Base-by-base conservation (phyloP, 2,329 filamentous ascomycete species). In the Elsinoe necatrix region DNA sequence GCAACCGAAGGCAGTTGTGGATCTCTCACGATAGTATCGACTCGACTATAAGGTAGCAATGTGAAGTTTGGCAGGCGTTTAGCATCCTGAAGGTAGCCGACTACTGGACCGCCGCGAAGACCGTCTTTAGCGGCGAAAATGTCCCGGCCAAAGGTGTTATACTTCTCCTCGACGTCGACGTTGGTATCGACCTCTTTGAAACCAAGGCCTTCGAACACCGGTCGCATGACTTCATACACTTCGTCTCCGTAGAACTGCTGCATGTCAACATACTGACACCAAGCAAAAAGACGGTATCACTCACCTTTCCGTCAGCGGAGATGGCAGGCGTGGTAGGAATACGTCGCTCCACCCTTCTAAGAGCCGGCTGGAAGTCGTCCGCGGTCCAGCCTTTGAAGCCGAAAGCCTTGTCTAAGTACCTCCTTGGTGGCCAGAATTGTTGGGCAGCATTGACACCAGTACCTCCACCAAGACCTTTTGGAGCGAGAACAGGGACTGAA, bases 21-120 rank as follows among this genome's bases (percentile, higher is more conserved):
- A 70, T 62, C 29, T 9, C 48, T 16, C n/a, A 52, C 18, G 14
- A 52, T 35, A n/a, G 48, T 20, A 14, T 52, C 48, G 18, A 77
- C 77, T 31, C 67, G 69, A 11, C 71, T 71, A 9, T 73, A 71
- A 0, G 68, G 75, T 62, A 72, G 67, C 1, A 81, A 62, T 54
- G 66, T 66, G 67, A 79, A 78, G 58, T 77, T 76, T 2, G 42
- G 52, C 21, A 69, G 67, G 11, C 65, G 57, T 14, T 75, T 62
- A 0, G 77, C 76, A 3, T 66, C 69, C 59, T 78, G 76, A 0
- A 81, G 71, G 59, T 80, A 79, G 0, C 75, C 79, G 56, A 69
- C 69, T 0, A 69, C 71, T 0, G 77, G 76, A 0, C 77, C 77
- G n/a, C 76, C 76, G 35, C 77, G 68, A 59, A 80, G 73, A 2